Evolutionary conservation across 1,284 basidiomycete genomes (phyloP), one percentile per base, ranked within the genome.

Genomic region (Laetiporus sulphureus): DNA sequence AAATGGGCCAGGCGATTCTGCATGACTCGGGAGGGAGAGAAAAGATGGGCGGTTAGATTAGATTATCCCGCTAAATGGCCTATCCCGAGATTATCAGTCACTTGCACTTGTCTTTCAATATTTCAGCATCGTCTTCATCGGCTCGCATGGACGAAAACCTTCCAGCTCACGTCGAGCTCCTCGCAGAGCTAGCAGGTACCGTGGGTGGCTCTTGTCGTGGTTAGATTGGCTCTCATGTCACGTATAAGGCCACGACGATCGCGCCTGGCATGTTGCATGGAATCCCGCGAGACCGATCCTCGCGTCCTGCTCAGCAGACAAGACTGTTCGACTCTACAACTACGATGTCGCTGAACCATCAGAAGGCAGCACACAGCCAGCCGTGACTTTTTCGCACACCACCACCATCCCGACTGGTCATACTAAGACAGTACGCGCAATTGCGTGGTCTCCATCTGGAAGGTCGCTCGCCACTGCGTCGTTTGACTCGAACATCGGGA

Each of bases 261-360:
- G 88, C 36, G 88, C 81, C 15, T 99, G 95, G 95, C 71, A 82
- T 46, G 70, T 92, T 22, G 82, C 91, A 5, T 99, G 94, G 91
- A 98, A 97, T 59, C 91, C 93, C 0, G 67, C 72, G 5, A 77
- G 84, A 47, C 77, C 88, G 0, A 61, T 95, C 12, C 69, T 99
- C 12, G 93, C 95, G 0, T 91, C 92, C 4, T 98, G 94, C 61
- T 97, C 94, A 3, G 83, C 89, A 6, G 95, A 99, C 66, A 95
- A 92, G 63, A 82, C 90, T 3, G 87, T 98, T 44, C 75, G 91
- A 32, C 65, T 99, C 42, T 95, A 90, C 61, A 70, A 71, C 20
- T 97, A 94, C 65, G 63, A 64, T 20, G 54, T 62, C 21, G 50
- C 63, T 10, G 48, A 52, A 23, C 16, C 30, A 33, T 44, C 56